A percentile compares a stretch with the other conserved stretches of the same genome.
Conservation (phyloP, 1,139 yeast species). For the Debaryomyces robertsiae region DNA sequence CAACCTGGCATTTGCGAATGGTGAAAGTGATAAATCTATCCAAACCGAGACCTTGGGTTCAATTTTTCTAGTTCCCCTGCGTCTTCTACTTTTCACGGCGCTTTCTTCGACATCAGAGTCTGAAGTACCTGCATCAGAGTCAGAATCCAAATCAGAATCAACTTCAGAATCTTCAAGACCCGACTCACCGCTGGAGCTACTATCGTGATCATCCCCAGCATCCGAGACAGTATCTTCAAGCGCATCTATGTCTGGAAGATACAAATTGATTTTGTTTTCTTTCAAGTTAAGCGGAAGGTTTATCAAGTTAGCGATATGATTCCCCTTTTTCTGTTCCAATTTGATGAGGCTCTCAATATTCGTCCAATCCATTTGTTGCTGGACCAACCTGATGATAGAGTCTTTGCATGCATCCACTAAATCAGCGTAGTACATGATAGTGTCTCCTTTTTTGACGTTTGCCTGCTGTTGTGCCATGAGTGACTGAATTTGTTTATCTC, state of each 20-base stretch:
- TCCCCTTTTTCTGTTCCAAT: constrained; percentile 69
- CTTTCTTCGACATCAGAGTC: constrained; percentile 25
- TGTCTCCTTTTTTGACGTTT: constrained; percentile 70
- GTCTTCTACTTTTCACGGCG: constrained; percentile 16
- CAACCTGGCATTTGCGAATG: constrained; percentile 88
- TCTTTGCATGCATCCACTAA: constrained; percentile 71
- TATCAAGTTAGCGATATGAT: constrained; percentile 63
- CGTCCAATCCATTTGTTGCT: constrained; percentile 94
- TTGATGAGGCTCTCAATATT: constrained; percentile 77
- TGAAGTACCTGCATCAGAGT: constrained; percentile 30
- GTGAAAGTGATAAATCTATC: constrained; percentile 70
- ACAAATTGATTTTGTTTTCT: constrained; percentile 66
- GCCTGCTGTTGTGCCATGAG: constrained; percentile 64
- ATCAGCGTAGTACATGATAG: constrained; percentile 70
- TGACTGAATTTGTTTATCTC: constrained; percentile 68
- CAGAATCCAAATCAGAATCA: constrained; percentile 30
- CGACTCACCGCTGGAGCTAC: constrained; percentile 14
- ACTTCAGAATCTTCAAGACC: constrained; percentile 38
- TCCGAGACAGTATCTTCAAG: constrained; percentile 26
- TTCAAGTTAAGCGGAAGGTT: constrained; percentile 70
- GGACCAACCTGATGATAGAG: constrained; percentile 66
- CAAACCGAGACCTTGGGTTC: constrained; percentile 50
- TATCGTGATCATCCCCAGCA: constrained; percentile 17
- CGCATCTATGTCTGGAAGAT: constrained; percentile 52
- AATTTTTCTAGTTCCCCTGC: constrained; percentile 21